Evolutionary conservation across 495 filamentous ascomycete species (phyloP).

Genomic region (Aspergillus sparsus): DNA sequence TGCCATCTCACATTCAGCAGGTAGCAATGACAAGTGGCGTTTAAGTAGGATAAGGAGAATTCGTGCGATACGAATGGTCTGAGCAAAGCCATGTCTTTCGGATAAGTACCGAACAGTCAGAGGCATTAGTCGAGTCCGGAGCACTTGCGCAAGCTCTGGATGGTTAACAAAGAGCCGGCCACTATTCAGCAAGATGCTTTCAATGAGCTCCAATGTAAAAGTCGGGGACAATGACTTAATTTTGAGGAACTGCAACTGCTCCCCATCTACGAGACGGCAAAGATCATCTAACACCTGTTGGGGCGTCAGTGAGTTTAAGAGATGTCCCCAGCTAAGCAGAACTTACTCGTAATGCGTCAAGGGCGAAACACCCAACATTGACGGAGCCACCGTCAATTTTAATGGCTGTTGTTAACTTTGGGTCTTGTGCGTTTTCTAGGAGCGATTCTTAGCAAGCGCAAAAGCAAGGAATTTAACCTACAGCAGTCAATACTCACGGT

Average conservation of each 20-base stretch:
- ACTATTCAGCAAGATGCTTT: conserved; percentile 84
- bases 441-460: conserved; percentile 45
- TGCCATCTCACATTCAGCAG: conserved; percentile 80
- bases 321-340: neutral
- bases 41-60: conserved; percentile 79
- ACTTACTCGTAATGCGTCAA: conserved; percentile 77
- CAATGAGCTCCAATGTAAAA: conserved; percentile 87
- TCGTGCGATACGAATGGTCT: conserved; percentile 77
- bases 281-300: conserved; percentile 79
- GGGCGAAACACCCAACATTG: conserved; percentile 69
- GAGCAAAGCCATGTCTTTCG: conserved; percentile 76
- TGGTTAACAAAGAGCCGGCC: conserved; percentile 75
- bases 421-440: conserved; percentile 56
- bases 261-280: conserved; percentile 81
- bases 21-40: conserved; percentile 71
- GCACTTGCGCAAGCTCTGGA: conserved; percentile 74
- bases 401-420: conserved; percentile 35
- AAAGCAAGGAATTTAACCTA: conserved; percentile 34
- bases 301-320: conserved; percentile 24
- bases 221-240: conserved; percentile 73
- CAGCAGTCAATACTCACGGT: conserved; percentile 46
- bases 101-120: conserved; percentile 75
- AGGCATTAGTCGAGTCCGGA: conserved; percentile 81
- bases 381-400: conserved; percentile 59
- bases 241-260: conserved; percentile 75